These are phyloP conservation scores for Pseudogymnoascus sp. DNA, from an alignment of 2,329 filamentous ascomycete genomes.

Conservation along the genomic window DNA sequence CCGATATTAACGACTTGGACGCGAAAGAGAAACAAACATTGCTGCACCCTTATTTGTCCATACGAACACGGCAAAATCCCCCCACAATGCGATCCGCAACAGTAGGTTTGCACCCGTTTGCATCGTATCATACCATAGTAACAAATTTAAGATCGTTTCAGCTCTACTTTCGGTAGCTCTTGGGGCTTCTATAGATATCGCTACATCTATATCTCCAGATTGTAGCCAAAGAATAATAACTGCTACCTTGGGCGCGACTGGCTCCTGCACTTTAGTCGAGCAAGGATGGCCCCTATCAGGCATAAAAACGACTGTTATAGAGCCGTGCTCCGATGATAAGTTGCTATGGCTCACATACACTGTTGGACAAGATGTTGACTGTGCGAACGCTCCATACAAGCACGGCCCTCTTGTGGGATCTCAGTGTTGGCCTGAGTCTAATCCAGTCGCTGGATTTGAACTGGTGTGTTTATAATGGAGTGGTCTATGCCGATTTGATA, in stretches of 20 bases:
- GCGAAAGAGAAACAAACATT: not conserved
- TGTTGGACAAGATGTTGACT: not conserved
- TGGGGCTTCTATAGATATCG: not conserved
- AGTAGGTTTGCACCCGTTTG: not conserved
- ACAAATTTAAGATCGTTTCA: not conserved
- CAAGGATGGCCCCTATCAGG: not conserved
- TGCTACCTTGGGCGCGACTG: not conserved
- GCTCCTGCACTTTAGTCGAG: not conserved
- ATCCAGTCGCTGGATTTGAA: not conserved
- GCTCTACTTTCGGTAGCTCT: not conserved
- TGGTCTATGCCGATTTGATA: not conserved
- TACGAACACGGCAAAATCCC: not conserved
- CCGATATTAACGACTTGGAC: not conserved
- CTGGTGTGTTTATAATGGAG: not conserved
- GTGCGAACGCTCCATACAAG: not conserved
- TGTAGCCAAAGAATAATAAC: not conserved
- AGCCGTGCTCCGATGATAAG: not conserved
- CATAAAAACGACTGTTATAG: not conserved
- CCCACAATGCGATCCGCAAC: not conserved
- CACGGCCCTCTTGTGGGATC: not conserved
- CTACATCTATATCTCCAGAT: not conserved
- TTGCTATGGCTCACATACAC: not conserved
- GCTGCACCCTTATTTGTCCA: not conserved
- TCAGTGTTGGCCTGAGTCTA: not conserved
- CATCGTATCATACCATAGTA: not conserved